Evolutionary conservation across 495 filamentous ascomycete genomes (phyloP).

Genomic region (Podospora pseudoanserina): DNA sequence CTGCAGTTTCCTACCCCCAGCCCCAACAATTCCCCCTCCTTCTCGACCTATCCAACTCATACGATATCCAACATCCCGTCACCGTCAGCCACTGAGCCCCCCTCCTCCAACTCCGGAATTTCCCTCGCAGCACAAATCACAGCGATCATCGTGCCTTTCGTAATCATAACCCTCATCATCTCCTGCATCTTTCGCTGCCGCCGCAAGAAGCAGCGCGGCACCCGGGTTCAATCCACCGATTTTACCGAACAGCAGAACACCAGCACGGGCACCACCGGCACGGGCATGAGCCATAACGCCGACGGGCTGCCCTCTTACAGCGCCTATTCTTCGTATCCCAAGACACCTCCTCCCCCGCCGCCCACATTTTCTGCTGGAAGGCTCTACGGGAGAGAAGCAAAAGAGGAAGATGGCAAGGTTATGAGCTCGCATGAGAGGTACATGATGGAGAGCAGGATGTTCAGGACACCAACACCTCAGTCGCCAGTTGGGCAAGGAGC

Average conservation of each 20-base stretch:
- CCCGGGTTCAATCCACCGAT: background rate
- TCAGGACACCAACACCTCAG: background rate
- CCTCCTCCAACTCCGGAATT: background rate
- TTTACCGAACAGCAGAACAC: background rate
- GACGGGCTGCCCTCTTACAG: background rate
- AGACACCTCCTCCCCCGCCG: background rate
- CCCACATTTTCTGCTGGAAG: background rate
- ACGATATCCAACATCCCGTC: background rate
- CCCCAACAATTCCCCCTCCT: background rate
- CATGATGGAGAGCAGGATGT: background rate
- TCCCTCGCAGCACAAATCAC: background rate
- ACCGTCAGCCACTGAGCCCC: no score
- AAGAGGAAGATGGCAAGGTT: background rate
- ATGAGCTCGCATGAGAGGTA: background rate
- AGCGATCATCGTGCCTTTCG: background rate
- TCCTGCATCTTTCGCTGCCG: background rate
- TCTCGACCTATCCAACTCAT: background rate
- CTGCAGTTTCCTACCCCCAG: background rate
- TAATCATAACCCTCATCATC: background rate
- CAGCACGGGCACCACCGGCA: background rate
- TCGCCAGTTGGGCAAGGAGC: background rate
- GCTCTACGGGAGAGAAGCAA: background rate
- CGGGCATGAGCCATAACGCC: background rate
- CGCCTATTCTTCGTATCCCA: background rate
- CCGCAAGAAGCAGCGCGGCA: background rate